Evolutionary conservation across 2,329 filamentous ascomycete genomes (phyloP).

Genomic region (Madurella mycetomatis): DNA sequence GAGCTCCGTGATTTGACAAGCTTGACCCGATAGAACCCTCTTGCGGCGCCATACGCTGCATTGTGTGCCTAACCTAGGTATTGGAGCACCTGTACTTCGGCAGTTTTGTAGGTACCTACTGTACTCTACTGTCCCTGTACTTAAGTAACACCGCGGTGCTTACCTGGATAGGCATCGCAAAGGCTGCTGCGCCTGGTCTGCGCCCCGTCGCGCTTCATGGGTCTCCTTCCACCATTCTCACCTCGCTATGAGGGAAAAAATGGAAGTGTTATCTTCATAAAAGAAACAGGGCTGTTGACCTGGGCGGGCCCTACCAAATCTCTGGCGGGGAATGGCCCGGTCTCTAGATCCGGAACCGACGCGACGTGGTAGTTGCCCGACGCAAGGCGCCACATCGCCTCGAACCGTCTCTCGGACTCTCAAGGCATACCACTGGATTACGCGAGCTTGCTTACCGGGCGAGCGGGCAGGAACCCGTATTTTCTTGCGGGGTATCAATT

Average conservation of each 20-base stretch:
- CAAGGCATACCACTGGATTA: slow-evolving; percentile 6
- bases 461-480: too few species aligned
- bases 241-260: too few species aligned
- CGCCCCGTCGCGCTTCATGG: neutral
- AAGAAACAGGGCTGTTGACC: too few species aligned
- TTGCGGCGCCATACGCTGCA: neutral
- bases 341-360: slow-evolving; percentile 10
- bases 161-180: neutral
- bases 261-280: too few species aligned
- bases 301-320: too few species aligned
- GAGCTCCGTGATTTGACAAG: too few species aligned
- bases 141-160: neutral
- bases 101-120: too few species aligned
- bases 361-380: neutral
- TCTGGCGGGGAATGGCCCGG: neutral
- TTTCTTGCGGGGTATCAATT: too few species aligned
- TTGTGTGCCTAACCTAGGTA: neutral
- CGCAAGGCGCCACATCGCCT: neutral
- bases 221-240: too few species aligned
- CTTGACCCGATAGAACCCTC: too few species aligned
- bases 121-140: too few species aligned
- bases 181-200: neutral
- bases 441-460: neutral
- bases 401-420: neutral
- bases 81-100: neutral